These are phyloP conservation scores for Fusarium veterinarium DNA, from an alignment of 2,329 filamentous ascomycete species.

Conservation along the genomic window DNA sequence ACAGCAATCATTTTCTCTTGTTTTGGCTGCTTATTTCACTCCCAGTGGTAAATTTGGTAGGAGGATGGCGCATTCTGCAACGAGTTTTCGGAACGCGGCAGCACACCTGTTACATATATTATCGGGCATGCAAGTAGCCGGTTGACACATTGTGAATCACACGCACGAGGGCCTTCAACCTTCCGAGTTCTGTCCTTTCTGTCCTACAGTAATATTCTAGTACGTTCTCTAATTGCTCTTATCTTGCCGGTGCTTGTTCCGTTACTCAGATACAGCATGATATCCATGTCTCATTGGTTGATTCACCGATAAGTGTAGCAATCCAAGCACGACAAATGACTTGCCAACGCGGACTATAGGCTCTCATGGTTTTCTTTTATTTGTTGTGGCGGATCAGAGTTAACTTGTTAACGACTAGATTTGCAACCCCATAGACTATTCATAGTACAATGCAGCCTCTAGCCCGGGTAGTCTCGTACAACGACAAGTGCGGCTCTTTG, in stretches of 20 bases:
- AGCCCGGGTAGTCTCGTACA: background rate
- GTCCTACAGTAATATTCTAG: background rate
- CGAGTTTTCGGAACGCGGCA: slow-evolving; percentile 2
- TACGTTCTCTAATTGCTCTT: background rate
- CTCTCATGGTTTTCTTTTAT: background rate
- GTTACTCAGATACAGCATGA: background rate
- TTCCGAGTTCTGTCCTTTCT: slow-evolving; percentile 4
- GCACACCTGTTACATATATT: slow-evolving; percentile 10
- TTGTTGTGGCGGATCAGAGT: background rate
- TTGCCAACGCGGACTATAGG: background rate
- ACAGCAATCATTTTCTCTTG: background rate
- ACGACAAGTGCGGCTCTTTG: no score
- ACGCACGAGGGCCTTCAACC: background rate
- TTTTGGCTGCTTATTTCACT: background rate
- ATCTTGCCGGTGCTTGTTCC: background rate
- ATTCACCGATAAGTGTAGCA: background rate
- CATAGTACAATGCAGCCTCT: background rate
- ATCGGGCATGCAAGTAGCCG: slow-evolving; percentile 21
- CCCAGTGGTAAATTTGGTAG: background rate
- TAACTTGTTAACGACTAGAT: background rate
- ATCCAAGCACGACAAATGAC: background rate
- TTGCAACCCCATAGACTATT: background rate
- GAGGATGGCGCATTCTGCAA: background rate
- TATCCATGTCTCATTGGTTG: background rate
- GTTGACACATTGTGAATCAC: slow-evolving; percentile 9